Percentiles rank a stretch among this genome's conserved stretches.
phyloP scores from a whole-genome alignment of 2,329 filamentous ascomycete genomes.

The Clonostachys rhizophaga region DNA sequence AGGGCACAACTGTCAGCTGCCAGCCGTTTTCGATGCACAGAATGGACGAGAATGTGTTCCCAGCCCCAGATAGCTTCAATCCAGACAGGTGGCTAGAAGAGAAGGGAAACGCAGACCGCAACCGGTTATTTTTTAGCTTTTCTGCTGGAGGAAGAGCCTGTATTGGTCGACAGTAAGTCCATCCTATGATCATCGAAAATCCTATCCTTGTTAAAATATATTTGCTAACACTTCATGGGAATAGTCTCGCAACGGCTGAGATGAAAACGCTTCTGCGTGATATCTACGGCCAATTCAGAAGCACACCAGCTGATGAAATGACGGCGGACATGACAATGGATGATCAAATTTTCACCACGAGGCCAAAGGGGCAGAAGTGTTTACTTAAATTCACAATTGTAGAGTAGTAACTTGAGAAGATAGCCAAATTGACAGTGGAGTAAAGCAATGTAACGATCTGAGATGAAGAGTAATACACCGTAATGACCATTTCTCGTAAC shows the following conservation, averaged over 20 bases:
- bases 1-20: conserved; percentile 51
- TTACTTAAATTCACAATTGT: conserved; percentile 26
- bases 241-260: conserved; percentile 56
- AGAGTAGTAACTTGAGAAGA: no score
- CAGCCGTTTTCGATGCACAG: conserved; percentile 58
- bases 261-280: conserved; percentile 62
- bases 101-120: conserved; percentile 68
- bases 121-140: conserved; percentile 61
- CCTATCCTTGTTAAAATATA: not conserved
- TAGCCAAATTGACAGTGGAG: no score
- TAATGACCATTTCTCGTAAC: no score
- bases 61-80: conserved; percentile 70
- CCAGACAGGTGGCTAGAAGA: conserved; percentile 80
- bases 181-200: not conserved
- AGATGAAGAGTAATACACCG: no score
- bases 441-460: no score
- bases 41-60: conserved; percentile 63
- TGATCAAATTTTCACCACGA: conserved; percentile 65
- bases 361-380: conserved; percentile 56
- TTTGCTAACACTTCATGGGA: no score
- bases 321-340: conserved; percentile 57
- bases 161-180: conserved; percentile 60
- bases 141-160: conserved; percentile 61
- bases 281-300: conserved; percentile 55
- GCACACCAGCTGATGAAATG: conserved; percentile 48